Percentiles rank a stretch among this genome's conserved stretches.
These are phyloP conservation scores for Corinectria fuckeliana DNA, from an alignment of 2,329 filamentous ascomycete genomes.

Conservation along the genomic window DNA sequence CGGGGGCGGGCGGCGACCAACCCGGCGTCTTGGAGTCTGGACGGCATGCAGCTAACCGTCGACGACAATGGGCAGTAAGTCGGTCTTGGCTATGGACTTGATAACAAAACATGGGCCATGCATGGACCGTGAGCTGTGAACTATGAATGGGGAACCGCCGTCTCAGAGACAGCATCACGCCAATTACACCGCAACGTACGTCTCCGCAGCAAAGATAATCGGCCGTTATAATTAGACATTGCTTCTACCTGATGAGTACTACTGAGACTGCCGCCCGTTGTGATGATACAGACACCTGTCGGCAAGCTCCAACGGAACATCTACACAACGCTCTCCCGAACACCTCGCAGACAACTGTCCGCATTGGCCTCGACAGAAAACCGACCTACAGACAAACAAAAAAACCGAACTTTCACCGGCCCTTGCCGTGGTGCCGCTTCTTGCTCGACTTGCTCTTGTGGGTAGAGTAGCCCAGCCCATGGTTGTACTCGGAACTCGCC, in stretches of 20 bases:
- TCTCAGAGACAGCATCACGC: not conserved
- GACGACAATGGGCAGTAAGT: not conserved
- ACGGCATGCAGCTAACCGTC: not conserved
- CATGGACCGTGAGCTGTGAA: not conserved
- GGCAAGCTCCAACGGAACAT: not conserved
- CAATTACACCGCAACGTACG: not conserved
- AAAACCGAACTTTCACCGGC: slow-evolving; percentile 9
- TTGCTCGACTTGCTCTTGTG: slow-evolving; percentile 38
- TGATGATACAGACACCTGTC: not conserved
- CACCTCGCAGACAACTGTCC: not conserved
- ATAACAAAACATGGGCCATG: not conserved
- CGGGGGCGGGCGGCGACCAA: not conserved
- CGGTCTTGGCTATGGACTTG: no score
- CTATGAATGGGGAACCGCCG: no score
- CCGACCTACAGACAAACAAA: not conserved
- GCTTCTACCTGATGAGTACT: not conserved
- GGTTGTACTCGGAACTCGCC: slow-evolving; percentile 34
- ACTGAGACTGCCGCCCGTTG: not conserved
- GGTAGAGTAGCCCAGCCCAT: slow-evolving; percentile 40
- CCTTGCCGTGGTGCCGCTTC: slow-evolving; percentile 37
- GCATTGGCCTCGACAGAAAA: not conserved
- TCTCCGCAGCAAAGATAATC: not conserved
- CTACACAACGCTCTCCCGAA: not conserved
- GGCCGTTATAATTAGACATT: not conserved
- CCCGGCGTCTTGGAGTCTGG: not conserved